Percentiles rank a stretch among this genome's conserved stretches.
Evolutionary conservation across 1,139 yeast genomes (phyloP).

Genomic region (Candida buenavistaensis): DNA sequence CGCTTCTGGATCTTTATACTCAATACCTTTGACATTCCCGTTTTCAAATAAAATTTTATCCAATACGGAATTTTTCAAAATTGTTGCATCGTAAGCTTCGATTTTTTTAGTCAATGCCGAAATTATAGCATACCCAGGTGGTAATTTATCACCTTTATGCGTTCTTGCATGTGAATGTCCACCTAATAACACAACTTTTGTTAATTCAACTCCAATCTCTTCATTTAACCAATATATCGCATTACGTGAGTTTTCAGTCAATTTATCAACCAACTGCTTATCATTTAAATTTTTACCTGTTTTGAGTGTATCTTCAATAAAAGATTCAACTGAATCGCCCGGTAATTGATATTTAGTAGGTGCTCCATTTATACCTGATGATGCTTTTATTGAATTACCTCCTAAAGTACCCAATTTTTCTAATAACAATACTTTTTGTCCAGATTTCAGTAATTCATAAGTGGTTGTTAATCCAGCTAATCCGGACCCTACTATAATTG

Average conservation of each 20-base stretch:
- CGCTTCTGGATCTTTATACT: slow-evolving; percentile 16
- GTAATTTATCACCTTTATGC: slow-evolving; percentile 35
- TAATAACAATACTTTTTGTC: slow-evolving; percentile 26
- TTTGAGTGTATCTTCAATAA: slow-evolving; percentile 28
- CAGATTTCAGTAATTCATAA: slow-evolving; percentile 24
- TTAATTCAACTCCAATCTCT: slow-evolving; percentile 27
- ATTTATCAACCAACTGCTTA: slow-evolving; percentile 23
- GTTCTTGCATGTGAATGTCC: slow-evolving; percentile 41
- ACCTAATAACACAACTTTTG: slow-evolving; percentile 31
- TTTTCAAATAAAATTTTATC: slow-evolving; percentile 17
- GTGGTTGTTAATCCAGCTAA: slow-evolving; percentile 38
- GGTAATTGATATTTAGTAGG: slow-evolving; percentile 30
- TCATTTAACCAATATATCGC: slow-evolving; percentile 36
- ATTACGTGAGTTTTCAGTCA: slow-evolving; percentile 25
- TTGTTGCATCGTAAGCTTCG: slow-evolving; percentile 18
- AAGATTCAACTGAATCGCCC: slow-evolving; percentile 25
- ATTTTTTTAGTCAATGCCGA: slow-evolving; percentile 25
- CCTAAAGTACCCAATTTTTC: slow-evolving; percentile 35
- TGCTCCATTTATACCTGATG: slow-evolving; percentile 42
- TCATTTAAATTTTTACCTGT: slow-evolving; percentile 34
- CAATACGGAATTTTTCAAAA: slow-evolving; percentile 23
- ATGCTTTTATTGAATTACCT: slow-evolving; percentile 41
- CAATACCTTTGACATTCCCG: slow-evolving; percentile 23
- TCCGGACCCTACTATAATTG: slow-evolving; percentile 36
- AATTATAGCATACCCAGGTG: slow-evolving; percentile 40